Percentiles rank a stretch among this genome's conserved stretches.
These are phyloP conservation scores for Sedum album DNA, from an alignment of 164 flowering plant species.

Conservation along the genomic window DNA sequence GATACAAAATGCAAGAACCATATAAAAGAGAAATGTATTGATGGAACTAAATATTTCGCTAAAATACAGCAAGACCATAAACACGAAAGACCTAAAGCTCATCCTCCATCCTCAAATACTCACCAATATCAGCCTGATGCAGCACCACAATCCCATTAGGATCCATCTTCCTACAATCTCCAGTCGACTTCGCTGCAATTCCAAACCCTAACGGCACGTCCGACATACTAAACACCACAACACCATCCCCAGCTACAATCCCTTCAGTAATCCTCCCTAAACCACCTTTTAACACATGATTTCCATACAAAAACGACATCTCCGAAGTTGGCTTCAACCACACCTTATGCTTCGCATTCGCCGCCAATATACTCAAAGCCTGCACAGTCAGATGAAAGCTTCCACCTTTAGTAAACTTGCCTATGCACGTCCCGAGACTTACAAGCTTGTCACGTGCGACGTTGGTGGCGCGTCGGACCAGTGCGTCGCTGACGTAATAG, in stretches of 20 bases:
- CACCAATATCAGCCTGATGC: slow-evolving; percentile 84
- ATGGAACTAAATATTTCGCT: no score
- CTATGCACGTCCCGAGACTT: slow-evolving; percentile 57
- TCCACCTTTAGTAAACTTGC: slow-evolving; percentile 62
- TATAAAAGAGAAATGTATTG: no score
- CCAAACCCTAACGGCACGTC: slow-evolving; percentile 89
- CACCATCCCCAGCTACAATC: slow-evolving; percentile 65
- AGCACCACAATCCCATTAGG: slow-evolving; percentile 84
- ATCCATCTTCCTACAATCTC: slow-evolving; percentile 76
- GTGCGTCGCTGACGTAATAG: slow-evolving; percentile 49
- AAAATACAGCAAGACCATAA: no score
- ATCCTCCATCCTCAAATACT: slow-evolving; percentile 75
- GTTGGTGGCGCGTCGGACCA: slow-evolving; percentile 72
- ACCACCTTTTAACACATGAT: slow-evolving; percentile 74
- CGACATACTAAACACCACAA: slow-evolving; percentile 78
- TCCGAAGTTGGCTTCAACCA: slow-evolving; percentile 92
- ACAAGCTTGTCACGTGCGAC: slow-evolving; percentile 44
- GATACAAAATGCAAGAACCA: no score
- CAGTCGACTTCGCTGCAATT: slow-evolving; percentile 63
- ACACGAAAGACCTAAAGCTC: no score
- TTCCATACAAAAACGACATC: slow-evolving; percentile 80
- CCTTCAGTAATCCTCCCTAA: slow-evolving; percentile 75
- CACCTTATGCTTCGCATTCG: slow-evolving; percentile 80
- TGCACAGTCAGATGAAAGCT: slow-evolving; percentile 70
- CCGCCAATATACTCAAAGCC: slow-evolving; percentile 43